Base-by-base conservation (phyloP, 768 basidiomycete species). In the Kwoniella europaea region DNA sequence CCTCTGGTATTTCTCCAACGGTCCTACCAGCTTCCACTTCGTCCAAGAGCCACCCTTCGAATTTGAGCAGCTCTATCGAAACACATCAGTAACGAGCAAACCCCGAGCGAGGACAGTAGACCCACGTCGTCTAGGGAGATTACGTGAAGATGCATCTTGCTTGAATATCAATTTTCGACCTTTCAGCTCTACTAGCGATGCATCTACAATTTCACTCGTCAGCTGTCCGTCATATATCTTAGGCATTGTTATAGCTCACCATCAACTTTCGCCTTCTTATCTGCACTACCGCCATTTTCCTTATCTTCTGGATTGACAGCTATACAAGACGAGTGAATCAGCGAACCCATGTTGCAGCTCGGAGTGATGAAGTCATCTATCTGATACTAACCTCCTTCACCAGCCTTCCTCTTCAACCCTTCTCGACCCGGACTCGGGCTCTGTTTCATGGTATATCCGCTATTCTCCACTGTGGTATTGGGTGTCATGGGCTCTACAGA, bases 41-140 rank as follows among this genome's bases (percentile, higher is more conserved):
- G 68, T 79, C 76, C 10, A 73, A 60, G 10, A 79, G 65, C 44
- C 69, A 73, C 10, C 59, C 60, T 63, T 75, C 74, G 50, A 79
- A 74, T 1, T 63, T 62, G 5, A 77, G 65, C 62, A 61, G 54
- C 16, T 64, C 78, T 79, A 56, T 24, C 59, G 20, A n/a, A 9
- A 12, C 20, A 27, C 4, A 35, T 35, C 35, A 35, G 35, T 35
- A 1, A 35, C 35, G 35, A 35, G 35, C 35, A 35, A 35, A 35
- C 3, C 41, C 41, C 54, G 69, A 57, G 27, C 15, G 7, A 24
- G 24, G 54, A 54, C 41, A 18, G 16, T 5, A 1, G 44, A 63
- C 75, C 70, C 67, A 77, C 78, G 68, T 71, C 74, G 67, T 50
- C 69, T 57, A 2, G 78, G 70, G 5, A 71, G 35, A 5, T 61